Base-by-base conservation (phyloP, 768 basidiomycete species). In the Mycena olivaceomarginata region DNA sequence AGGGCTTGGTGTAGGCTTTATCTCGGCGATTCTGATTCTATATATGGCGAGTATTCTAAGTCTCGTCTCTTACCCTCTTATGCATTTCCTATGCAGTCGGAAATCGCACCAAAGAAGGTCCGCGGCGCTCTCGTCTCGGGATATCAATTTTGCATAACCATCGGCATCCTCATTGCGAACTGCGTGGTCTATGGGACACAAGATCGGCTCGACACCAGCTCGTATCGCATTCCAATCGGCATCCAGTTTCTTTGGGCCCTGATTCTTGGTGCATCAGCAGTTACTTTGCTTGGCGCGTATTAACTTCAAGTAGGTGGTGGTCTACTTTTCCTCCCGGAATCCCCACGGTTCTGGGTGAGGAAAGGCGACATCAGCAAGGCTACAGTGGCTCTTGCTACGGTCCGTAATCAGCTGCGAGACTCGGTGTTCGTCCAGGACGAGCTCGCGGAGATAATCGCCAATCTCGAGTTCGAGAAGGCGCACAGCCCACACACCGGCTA, bases 201-300 rank as follows among this genome's bases (percentile, higher is more conserved):
- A 85, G 80, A 87, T 74, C 87, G 89, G 60, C 71, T 84, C 16
- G 84, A 89, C 74, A 86, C 90, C 75, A 86, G 88, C 15, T 87
- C 93, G 0, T 96, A 93, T 85, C 91, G 89, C 51, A 94, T 96
- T 77, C 94, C 95, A 53, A 93, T 94, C 77, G 88, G 90, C 39
- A 83, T 97, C 75, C 96, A 97, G 83, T 96, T 97, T 82, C 89
- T 92, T 60, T 97, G 95, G 95, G 95, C 93, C 41, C 83, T 88
- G 77, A 85, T 97, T 79, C 93, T 97, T 70, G 90, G 89, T 45
- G 80, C 78, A 90, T 91, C 48, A 51, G 48, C 48, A 31, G 31
- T 31, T 31, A 31, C 31, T 31, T 31, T 31, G 31, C 31, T 31
- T 31, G 31, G 31, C 31, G 31, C 31, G 31, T 31, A 31, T 31